Evolutionary conservation across 257 asterid species (phyloP).

Genomic region (Ligustrum vulgare): DNA sequence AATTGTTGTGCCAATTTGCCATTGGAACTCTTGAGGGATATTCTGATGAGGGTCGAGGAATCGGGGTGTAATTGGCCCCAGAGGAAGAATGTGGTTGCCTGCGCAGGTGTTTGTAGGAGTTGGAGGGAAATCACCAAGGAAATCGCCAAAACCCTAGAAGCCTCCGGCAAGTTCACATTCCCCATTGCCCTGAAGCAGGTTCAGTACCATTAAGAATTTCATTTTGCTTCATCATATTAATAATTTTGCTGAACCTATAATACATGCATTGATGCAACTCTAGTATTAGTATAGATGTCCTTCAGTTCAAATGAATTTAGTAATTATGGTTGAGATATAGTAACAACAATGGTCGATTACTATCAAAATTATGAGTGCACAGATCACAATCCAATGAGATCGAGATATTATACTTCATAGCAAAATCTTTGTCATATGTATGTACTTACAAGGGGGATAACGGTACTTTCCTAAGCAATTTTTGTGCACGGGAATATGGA

Average conservation of each 20-base stretch:
- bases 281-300: background rate
- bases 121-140: constrained; percentile 95
- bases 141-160: constrained; percentile 60
- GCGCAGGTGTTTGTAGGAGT: constrained; percentile 96
- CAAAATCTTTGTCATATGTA: too few species aligned
- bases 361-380: too few species aligned
- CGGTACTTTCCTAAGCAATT: too few species aligned
- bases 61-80: constrained; percentile 74
- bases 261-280: background rate
- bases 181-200: constrained; percentile 98
- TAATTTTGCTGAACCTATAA: background rate
- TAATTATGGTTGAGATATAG: background rate
- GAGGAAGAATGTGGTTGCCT: constrained; percentile 77
- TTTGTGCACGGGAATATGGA: too few species aligned
- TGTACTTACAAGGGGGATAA: too few species aligned
- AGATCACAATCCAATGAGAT: too few species aligned
- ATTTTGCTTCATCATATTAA: background rate
- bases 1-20: constrained; percentile 97
- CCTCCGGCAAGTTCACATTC: constrained; percentile 68
- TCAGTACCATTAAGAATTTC: background rate
- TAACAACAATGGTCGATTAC: too few species aligned
- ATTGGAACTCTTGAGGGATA: constrained; percentile 89
- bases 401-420: too few species aligned
- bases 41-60: constrained; percentile 71
- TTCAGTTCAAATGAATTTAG: too few species aligned